phyloP scores from a whole-genome alignment of 1,139 yeast species.

The Protomyces inundatus region DNA sequence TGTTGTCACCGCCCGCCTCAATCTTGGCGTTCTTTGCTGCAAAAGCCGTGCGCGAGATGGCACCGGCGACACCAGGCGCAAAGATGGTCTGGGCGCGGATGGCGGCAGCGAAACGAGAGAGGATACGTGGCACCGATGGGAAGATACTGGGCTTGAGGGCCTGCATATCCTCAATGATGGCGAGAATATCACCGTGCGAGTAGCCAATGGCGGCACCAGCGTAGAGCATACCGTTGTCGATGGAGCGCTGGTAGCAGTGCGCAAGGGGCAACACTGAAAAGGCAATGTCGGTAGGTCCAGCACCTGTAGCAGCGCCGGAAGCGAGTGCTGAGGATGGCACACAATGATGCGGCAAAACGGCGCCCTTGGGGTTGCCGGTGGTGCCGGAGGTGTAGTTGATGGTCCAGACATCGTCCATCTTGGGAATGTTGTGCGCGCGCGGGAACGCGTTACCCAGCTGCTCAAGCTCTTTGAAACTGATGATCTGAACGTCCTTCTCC shows the following conservation, averaged over 20 bases:
- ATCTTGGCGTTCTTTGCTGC: slow-evolving; percentile 42
- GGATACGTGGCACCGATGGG: slow-evolving; percentile 61
- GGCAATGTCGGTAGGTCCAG: slow-evolving; percentile 36
- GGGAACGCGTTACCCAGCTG: slow-evolving; percentile 51
- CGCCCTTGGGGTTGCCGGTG: slow-evolving; percentile 72
- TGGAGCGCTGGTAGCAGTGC: slow-evolving; percentile 57
- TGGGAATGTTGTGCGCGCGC: slow-evolving; percentile 48
- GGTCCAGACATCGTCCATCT: slow-evolving; percentile 53
- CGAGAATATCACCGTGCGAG: slow-evolving; percentile 45
- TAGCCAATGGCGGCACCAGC: slow-evolving; percentile 44
- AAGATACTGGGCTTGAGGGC: slow-evolving; percentile 51
- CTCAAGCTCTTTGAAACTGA: slow-evolving; percentile 45
- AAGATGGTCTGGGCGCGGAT: slow-evolving; percentile 43
- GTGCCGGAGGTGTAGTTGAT: slow-evolving; percentile 77
- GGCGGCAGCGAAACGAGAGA: slow-evolving; percentile 56
- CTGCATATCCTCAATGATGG: slow-evolving; percentile 54
- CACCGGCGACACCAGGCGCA: slow-evolving; percentile 40
- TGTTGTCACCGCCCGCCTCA: slow-evolving; percentile 41
- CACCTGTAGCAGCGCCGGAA: slow-evolving; percentile 13
- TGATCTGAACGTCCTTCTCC: slow-evolving; percentile 41
- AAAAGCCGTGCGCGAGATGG: slow-evolving; percentile 41
- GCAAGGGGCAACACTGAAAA: slow-evolving; percentile 59
- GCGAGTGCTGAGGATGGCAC: slow-evolving; percentile 49
- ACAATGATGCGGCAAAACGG: slow-evolving; percentile 53
- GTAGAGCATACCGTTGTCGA: slow-evolving; percentile 32